Conservation (phyloP, 176 grass and related monocot genomes). For the Thinopyrum elongatum region DNA sequence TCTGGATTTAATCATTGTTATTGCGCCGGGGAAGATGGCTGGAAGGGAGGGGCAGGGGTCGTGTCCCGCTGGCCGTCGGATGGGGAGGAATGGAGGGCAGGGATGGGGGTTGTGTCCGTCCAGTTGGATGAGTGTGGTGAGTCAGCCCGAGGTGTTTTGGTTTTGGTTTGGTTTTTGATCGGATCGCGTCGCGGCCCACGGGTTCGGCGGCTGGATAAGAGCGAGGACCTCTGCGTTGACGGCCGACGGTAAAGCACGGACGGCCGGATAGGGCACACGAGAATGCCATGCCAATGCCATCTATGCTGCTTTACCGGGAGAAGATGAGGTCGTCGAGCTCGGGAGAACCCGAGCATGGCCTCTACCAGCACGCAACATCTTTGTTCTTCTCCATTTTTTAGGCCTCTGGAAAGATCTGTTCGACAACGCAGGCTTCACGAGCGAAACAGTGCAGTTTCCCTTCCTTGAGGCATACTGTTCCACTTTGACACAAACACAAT, state of each 20-base stretch:
- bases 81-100: neutral
- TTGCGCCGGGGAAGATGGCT: neutral
- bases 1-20: neutral
- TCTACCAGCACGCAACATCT: neutral
- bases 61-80: neutral
- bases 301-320: neutral
- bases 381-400: neutral
- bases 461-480: neutral
- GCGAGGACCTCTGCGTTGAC: conserved; percentile 29
- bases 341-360: neutral
- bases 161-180: neutral
- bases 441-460: too few relatives aligned
- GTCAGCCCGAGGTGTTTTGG: conserved; percentile 9
- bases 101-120: neutral
- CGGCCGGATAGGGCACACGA: neutral
- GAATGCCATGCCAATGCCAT: neutral
- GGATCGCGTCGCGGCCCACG: neutral
- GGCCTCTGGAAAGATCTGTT: neutral
- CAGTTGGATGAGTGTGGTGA: conserved; percentile 16
- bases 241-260: neutral
- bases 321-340: neutral
- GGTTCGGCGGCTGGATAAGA: neutral
- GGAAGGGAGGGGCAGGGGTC: neutral
- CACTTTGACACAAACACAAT: neutral
- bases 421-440: neutral